These are phyloP conservation scores for Coniella lustricola DNA, from an alignment of 2,329 filamentous ascomycete genomes.

Conservation along the genomic window DNA sequence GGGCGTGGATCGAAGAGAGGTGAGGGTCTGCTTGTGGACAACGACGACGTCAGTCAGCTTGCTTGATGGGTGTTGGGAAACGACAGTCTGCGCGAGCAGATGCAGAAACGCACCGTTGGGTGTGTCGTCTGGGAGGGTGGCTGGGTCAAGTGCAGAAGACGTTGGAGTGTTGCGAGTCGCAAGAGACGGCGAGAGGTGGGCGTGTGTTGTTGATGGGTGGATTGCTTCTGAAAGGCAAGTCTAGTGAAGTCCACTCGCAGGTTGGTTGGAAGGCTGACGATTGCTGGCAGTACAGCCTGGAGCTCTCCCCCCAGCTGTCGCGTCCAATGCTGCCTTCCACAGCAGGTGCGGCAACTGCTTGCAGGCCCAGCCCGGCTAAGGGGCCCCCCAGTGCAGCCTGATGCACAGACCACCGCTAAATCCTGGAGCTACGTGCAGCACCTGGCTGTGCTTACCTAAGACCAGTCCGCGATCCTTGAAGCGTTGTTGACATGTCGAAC, in stretches of 20 bases:
- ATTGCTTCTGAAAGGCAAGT: not conserved
- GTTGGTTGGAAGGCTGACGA: not conserved
- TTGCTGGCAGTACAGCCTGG: not conserved
- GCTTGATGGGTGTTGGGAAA: not conserved
- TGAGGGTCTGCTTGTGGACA: conserved; percentile 5
- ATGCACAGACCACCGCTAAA: conserved; percentile 1
- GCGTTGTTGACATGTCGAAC: too few species aligned
- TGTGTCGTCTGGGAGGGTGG: too few species aligned
- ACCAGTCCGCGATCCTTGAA: too few species aligned
- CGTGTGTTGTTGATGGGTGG: not conserved
- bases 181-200: too few species aligned
- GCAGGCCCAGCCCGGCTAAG: conserved; percentile 23
- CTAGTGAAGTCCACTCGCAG: too few species aligned
- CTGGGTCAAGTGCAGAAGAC: too few species aligned
- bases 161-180: too few species aligned
- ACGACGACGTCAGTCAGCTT: conserved; percentile 12
- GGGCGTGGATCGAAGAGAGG: not conserved
- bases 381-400: not conserved
- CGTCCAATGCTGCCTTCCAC: conserved; percentile 4
- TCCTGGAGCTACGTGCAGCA: not conserved
- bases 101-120: not conserved
- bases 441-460: conserved; percentile 3
- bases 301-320: conserved; percentile 2
- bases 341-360: conserved; percentile 23
- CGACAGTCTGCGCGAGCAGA: too few species aligned